Base-by-base conservation (phyloP, 2,329 filamentous ascomycete species). In the Fusarium ramigenum region DNA sequence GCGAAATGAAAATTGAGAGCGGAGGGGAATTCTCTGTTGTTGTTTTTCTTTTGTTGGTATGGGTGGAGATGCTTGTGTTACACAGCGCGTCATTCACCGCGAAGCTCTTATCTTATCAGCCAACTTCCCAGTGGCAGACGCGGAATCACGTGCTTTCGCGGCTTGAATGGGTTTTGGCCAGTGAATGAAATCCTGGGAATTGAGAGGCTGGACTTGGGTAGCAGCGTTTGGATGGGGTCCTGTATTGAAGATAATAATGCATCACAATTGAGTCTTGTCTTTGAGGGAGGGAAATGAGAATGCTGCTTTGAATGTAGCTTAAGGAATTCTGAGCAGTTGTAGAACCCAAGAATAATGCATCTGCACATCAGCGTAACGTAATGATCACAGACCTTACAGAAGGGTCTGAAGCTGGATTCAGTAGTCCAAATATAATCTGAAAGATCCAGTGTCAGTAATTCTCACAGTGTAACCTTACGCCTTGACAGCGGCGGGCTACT, bases 161-260 rank as follows among this genome's bases (percentile, higher is more conserved):
- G 23, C 40, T n/a, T n/a, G n/a, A n/a, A n/a, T n/a, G n/a, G n/a
- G n/a, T n/a, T n/a, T n/a, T n/a, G n/a, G n/a, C n/a, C n/a, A n/a
- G n/a, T n/a, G 42, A 23, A 21, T 39, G 11, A 40, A 14, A 11
- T 40, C 8, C 10, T 12, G 23, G 3, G 2, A 23, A 42, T 42
- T 23, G 7, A 23, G 9, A 2, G n/a, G n/a, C 6, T 16, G 9
- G 9, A 8, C 5, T 42, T 42, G 0, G 9, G 11, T 15, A 5
- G 12, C 9, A n/a, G 4, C 2, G 5, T 2, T n/a, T 6, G 8
- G 4, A 9, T 4, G 15, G 9, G 4, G 0, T 2, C 0, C 14
- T 43, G 0, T 43, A 5, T 10, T 10, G 5, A 16, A 23, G 9
- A 23, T 1, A 0, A 16, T 3, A 7, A 43, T 8, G 14, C 40